These are phyloP conservation scores for Leccinum fibrillosum DNA, from an alignment of 768 basidiomycete genomes.

Conservation along the genomic window DNA sequence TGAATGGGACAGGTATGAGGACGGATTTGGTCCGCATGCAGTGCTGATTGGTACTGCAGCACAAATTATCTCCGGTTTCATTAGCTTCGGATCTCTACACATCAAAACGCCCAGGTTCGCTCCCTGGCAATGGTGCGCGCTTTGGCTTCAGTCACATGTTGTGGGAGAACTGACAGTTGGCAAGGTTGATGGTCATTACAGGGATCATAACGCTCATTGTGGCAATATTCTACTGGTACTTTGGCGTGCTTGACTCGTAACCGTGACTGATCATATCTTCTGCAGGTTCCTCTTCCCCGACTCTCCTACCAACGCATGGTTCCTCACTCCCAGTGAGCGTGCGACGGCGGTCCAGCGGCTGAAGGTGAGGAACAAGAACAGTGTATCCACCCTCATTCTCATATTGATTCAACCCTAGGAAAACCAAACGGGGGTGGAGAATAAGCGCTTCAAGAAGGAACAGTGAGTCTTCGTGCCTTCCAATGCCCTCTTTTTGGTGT, in stretches of 20 bases:
- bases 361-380: slow-evolving; percentile 40
- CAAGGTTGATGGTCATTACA: slow-evolving; percentile 69
- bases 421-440: slow-evolving; percentile 82
- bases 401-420: slow-evolving; percentile 33
- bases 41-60: slow-evolving; percentile 37
- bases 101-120: slow-evolving; percentile 55
- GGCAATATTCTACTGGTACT: slow-evolving; percentile 54
- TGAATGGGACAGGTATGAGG: slow-evolving; percentile 64
- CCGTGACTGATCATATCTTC: neutral
- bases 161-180: neutral
- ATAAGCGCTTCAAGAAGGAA: slow-evolving; percentile 76
- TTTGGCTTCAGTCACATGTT: neutral
- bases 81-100: slow-evolving; percentile 64
- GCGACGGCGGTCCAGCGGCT: slow-evolving; percentile 61
- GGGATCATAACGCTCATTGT: slow-evolving; percentile 55
- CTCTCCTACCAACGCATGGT: slow-evolving; percentile 73
- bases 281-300: slow-evolving; percentile 68
- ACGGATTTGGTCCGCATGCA: neutral
- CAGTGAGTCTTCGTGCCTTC: slow-evolving; percentile 50
- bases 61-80: slow-evolving; percentile 70
- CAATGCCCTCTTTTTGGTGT: neutral
- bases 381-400: neutral
- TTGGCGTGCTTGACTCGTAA: neutral
- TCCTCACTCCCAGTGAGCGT: slow-evolving; percentile 65
- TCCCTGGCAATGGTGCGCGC: slow-evolving; percentile 69